Percentiles rank a stretch among this genome's conserved stretches.
Evolutionary conservation across 192 early-diverging fungal genomes (phyloP).

Genomic region (Phlyctochytrium bullatum): DNA sequence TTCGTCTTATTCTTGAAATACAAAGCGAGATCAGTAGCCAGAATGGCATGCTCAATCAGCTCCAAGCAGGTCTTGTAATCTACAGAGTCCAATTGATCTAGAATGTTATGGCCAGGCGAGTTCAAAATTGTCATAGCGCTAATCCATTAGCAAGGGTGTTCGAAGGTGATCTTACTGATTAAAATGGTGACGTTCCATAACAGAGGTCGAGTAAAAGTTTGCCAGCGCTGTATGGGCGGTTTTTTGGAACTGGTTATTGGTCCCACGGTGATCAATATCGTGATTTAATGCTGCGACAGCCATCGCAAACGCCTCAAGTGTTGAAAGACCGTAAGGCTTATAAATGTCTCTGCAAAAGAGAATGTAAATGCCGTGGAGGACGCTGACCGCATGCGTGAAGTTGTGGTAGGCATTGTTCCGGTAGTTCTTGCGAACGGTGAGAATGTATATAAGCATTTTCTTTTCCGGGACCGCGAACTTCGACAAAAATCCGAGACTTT

Average conservation of each 20-base stretch:
- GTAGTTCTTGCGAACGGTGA: conserved; percentile 47
- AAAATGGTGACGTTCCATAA: conserved; percentile 49
- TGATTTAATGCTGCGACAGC: conserved; percentile 45
- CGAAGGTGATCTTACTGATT: conserved; percentile 30
- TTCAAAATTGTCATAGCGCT: conserved; percentile 41
- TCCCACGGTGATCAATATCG: conserved; percentile 53
- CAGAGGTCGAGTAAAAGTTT: conserved; percentile 35
- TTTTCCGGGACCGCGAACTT: conserved; percentile 33
- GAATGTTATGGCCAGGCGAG: conserved; percentile 34
- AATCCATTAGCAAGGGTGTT: not conserved
- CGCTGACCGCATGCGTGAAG: conserved; percentile 45
- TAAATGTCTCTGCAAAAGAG: conserved; percentile 12
- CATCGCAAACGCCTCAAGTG: conserved; percentile 44
- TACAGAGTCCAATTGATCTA: conserved; percentile 19
- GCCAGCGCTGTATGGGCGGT: conserved; percentile 38
- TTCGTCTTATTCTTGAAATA: conserved; percentile 39
- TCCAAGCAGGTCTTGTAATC: conserved; percentile 36
- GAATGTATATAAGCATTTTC: conserved; percentile 34
- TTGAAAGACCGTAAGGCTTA: conserved; percentile 10
- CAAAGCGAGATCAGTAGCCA: conserved; percentile 44
- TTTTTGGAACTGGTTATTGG: conserved; percentile 48
- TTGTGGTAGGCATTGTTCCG: conserved; percentile 46
- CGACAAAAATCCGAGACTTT: conserved; percentile 22
- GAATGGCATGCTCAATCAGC: conserved; percentile 38
- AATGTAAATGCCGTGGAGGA: conserved; percentile 37